Conservation (phyloP, 2,329 filamentous ascomycete species). For the Penicillium sp. region DNA sequence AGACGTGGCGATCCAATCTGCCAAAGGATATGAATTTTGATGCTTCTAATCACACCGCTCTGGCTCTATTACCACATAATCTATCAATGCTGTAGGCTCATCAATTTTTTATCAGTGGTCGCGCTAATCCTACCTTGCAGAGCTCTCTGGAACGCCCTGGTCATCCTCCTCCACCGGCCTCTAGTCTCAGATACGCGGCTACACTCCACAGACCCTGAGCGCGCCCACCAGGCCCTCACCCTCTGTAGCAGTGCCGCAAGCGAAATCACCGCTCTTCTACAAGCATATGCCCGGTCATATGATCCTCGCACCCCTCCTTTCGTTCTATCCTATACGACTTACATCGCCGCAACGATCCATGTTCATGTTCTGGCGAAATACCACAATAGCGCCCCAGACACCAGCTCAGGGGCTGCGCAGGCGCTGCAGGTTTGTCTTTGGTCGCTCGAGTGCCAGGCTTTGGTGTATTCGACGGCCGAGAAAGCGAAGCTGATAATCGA, state of each 20-base stretch:
- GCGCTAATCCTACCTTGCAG: background rate
- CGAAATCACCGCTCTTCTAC: background rate
- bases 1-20: background rate
- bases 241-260: background rate
- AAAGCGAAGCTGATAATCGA: background rate
- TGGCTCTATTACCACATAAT: background rate
- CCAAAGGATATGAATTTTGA: background rate
- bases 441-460: background rate
- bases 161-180: constrained; percentile 60
- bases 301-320: background rate
- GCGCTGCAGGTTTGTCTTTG: background rate
- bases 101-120: background rate
- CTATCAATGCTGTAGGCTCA: background rate
- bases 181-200: constrained; percentile 49
- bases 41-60: background rate
- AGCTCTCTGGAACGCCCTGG: constrained; percentile 56
- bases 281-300: background rate
- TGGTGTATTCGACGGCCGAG: background rate
- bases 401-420: background rate
- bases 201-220: constrained; percentile 53
- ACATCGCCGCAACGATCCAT: constrained; percentile 59
- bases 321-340: constrained; percentile 56
- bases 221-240: background rate
- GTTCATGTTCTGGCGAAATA: constrained; percentile 55
- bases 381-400: background rate